Evolutionary conservation across 164 flowering plant species (phyloP).

Genomic region (Dillenia turbinata): DNA sequence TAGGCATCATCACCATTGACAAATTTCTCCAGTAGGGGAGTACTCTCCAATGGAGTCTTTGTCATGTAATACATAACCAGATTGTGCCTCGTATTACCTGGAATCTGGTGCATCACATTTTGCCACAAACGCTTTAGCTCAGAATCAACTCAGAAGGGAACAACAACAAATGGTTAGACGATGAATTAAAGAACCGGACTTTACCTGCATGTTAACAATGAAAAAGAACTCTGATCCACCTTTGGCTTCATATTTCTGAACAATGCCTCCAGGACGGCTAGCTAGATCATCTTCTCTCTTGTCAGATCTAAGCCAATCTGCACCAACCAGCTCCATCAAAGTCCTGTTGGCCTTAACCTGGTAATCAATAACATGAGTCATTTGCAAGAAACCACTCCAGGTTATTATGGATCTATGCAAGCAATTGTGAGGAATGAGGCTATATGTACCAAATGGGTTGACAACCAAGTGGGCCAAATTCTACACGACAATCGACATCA

Average conservation of each 20-base stretch:
- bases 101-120: slow-evolving; percentile 43
- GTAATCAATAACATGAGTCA: neutral
- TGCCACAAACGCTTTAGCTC: neutral
- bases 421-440: too few species aligned
- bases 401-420: too few species aligned
- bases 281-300: slow-evolving; percentile 82
- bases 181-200: neutral
- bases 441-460: too few species aligned
- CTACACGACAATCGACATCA: too few species aligned
- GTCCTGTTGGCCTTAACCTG: slow-evolving; percentile 72
- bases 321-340: slow-evolving; percentile 82
- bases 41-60: slow-evolving; percentile 55
- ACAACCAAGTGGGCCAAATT: too few species aligned
- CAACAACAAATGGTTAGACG: neutral
- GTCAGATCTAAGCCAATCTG: slow-evolving; percentile 83
- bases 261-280: slow-evolving; percentile 69
- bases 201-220: slow-evolving; percentile 82
- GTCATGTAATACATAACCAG: slow-evolving; percentile 72
- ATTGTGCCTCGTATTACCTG: slow-evolving; percentile 66
- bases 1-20: slow-evolving; percentile 80
- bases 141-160: neutral
- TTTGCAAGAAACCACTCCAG: too few species aligned
- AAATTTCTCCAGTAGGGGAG: slow-evolving; percentile 63
- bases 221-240: slow-evolving; percentile 93
- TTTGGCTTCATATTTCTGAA: slow-evolving; percentile 74